Conservation (phyloP, 257 asterid species). For the Jasminum sambac region DNA sequence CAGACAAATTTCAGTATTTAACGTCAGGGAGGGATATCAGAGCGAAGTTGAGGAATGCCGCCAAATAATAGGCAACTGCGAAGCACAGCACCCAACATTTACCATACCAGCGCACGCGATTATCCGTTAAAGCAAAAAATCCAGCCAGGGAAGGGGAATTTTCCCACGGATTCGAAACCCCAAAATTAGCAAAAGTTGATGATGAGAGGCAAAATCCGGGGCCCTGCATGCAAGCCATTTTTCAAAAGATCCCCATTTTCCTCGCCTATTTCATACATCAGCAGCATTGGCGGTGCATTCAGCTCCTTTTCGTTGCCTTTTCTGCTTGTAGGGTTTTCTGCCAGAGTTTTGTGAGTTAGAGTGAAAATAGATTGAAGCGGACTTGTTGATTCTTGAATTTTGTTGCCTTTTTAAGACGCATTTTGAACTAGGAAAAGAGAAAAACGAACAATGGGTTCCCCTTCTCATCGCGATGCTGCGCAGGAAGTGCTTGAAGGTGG, state of each 20-base stretch:
- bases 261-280: constrained; percentile 16
- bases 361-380: not conserved
- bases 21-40: not conserved
- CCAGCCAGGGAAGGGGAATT: constrained; percentile 3
- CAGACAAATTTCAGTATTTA: not conserved
- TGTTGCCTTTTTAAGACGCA: not conserved
- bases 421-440: not conserved
- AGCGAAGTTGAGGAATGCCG: not conserved
- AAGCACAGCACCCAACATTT: not conserved
- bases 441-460: constrained; percentile 39
- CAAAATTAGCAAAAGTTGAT: constrained; percentile 30
- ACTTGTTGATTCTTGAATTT: not conserved
- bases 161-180: constrained; percentile 35
- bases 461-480: constrained; percentile 28
- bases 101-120: constrained; percentile 6
- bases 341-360: not conserved
- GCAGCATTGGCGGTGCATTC: constrained; percentile 22
- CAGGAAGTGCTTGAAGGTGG: constrained; percentile 38
- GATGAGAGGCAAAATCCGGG: constrained; percentile 36
- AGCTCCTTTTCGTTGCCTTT: constrained; percentile 7
- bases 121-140: constrained; percentile 1
- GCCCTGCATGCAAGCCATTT: constrained; percentile 41
- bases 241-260: constrained; percentile 26
- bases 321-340: constrained; percentile 5
- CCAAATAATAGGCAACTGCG: not conserved